Evolutionary conservation across 352 stramenopile genomes (phyloP).

Genomic region (Pythium phragmitis): DNA sequence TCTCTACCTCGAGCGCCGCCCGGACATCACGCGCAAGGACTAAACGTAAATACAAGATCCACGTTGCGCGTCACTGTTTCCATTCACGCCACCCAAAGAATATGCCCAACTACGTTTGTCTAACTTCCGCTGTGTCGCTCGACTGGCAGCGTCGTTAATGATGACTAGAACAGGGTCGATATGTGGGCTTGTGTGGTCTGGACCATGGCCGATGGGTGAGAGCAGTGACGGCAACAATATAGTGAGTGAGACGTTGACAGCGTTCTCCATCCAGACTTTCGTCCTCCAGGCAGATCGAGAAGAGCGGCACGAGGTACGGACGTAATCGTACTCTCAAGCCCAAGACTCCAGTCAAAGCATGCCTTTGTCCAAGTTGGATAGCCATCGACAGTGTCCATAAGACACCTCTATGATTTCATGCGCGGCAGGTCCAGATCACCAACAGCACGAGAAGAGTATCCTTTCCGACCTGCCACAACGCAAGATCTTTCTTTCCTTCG

Average conservation of each 20-base stretch:
- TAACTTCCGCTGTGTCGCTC: not conserved
- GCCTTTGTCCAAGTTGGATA: too few relatives aligned
- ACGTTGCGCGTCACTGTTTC: not conserved
- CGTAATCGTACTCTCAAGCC: too few relatives aligned
- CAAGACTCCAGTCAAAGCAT: too few relatives aligned
- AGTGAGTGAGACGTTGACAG: too few relatives aligned
- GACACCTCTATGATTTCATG: not conserved
- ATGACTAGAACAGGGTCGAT: too few relatives aligned
- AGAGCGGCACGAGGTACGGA: too few relatives aligned
- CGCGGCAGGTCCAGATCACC: not conserved
- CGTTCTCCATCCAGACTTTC: too few relatives aligned
- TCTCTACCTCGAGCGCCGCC: slow-evolving; percentile 64
- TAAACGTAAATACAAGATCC: slow-evolving; percentile 29
- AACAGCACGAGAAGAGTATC: not conserved
- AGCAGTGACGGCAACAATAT: too few relatives aligned
- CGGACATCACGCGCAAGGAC: slow-evolving; percentile 51
- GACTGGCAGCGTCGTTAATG: too few relatives aligned
- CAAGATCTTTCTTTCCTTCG: not conserved
- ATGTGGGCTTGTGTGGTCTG: too few relatives aligned
- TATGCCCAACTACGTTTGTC: not conserved
- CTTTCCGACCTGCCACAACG: not conserved
- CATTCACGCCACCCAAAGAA: slow-evolving; percentile 11
- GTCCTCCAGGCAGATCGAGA: too few relatives aligned
- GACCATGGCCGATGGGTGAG: too few relatives aligned
- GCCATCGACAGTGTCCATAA: not conserved